Base-by-base conservation (phyloP, 1,284 basidiomycete species). In the Pholiota adiposa region DNA sequence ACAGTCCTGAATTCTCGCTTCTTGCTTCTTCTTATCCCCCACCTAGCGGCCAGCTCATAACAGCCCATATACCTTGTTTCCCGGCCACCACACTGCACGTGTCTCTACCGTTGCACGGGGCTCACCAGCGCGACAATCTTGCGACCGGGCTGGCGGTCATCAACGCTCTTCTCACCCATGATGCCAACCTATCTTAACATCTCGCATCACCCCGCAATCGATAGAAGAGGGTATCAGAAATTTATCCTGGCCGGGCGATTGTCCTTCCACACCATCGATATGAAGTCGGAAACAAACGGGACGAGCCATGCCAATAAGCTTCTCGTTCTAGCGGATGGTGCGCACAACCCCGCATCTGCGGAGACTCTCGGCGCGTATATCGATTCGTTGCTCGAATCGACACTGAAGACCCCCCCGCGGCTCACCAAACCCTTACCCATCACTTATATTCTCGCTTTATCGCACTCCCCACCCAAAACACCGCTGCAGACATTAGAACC, bases 341-440 rank as follows among this genome's bases (percentile, higher is more conserved):
- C 97, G 0, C 97, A 99, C 73, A 99, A 99, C 70, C 78, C 87
- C n/a, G 88, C 92, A 4, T 96, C 95, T 0, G 84, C 94, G 0
- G 65, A 72, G 18, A 86, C 86, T 0, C 83, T 99, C 7, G 80
- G 87, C 1, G 71, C 78, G 4, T 98, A 96, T 72, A 76, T 98
- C 58, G 79, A 84, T 34, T 71, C 77, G 1, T 73, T 90, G 25
- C 63, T 75, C 52, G 67, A 65, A 41, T 57, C 65, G 50, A 56
- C 65, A 4, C 38, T 65, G 53, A 55, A 66, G 19, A 18, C 49
- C 23, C 25, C 51, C n/a, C 19, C 56, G 29, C 50, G 49, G n/a
- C n/a, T 50, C 62, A 48, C 56, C 36, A 16, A 69, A 12, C 29
- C 48, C 1, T 31, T 73, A 8, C 62, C 69, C 21, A 57, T 92